Evolutionary conservation across 2,329 filamentous ascomycete species (phyloP).

Genomic region (Fusarium anthophilum): DNA sequence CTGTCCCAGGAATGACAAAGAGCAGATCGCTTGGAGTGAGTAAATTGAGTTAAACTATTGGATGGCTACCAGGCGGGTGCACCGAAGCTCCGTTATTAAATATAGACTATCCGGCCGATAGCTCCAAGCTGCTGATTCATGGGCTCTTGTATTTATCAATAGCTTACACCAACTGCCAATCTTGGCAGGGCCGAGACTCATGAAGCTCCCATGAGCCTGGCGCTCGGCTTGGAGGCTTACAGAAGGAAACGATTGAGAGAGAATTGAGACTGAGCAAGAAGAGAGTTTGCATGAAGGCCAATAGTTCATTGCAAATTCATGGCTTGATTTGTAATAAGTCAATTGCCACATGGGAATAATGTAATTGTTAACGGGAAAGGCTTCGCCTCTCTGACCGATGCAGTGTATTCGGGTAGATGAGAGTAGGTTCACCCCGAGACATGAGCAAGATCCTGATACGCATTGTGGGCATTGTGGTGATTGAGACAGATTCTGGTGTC

Average conservation of each 20-base stretch:
- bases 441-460: neutral
- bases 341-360: constrained; percentile 24
- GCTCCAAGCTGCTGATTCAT: neutral
- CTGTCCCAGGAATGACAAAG: neutral
- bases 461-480: neutral
- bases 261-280: constrained; percentile 4
- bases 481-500: constrained; percentile 14
- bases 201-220: neutral
- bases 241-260: neutral
- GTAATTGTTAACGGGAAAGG: neutral
- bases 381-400: neutral
- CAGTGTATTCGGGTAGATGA: neutral
- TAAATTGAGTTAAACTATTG: neutral
- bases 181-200: neutral
- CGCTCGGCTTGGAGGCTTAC: neutral
- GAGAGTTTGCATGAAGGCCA: neutral
- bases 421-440: neutral
- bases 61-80: neutral
- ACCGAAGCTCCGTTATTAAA: neutral
- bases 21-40: neutral
- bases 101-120: neutral
- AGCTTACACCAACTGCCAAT: neutral
- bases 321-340: constrained; percentile 21
- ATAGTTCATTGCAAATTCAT: neutral
- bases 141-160: neutral